Evolutionary conservation across 345 rosid species (phyloP), one percentile per base, ranked within the genome.

Genomic region (Arabidopsis suecica): DNA sequence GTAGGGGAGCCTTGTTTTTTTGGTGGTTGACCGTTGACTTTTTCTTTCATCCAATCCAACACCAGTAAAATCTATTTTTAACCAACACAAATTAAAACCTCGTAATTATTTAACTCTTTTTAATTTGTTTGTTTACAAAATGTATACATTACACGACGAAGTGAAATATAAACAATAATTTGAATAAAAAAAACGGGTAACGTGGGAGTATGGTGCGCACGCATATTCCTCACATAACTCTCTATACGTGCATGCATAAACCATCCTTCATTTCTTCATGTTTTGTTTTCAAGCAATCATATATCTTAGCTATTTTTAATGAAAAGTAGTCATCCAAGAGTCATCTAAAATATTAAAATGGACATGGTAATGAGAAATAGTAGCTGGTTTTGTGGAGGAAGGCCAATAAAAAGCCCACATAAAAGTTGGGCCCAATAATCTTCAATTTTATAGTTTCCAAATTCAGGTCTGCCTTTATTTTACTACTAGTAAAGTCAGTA

Each of bases 201-300:
- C 59, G 75, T 76, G 80, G 58, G 71, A 69, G 51, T 28, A 62
- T 69, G 64, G 80, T 76, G 80, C 71, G 71, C 80, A 69, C 75
- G 75, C 45, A 76, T 57, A 20, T 62, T 61, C 70, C 23, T 45
- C 57, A 34, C 53, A 68, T n/a, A 28, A 18, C 60, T 54, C 40
- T 54, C 40, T 54, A 42, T 76, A 69, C 80, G 75, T 76, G 80
- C 80, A 76, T 76, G 71, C 80, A 76, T 69, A 76, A 61, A 76
- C 79, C 49, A 51, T 59, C 37, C 32, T 60, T 13, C 68, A 20
- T 75, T 60, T 56, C 40, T 25, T 65, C 22, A 56, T 65, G 12
- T 20, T 32, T 13, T 61, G 40, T 64, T 36, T 37, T 23, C 54
- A 64, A 45, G 1, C 22, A 34, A 18, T 47, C 11, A 13, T 65